A percentile compares a stretch with the other conserved stretches of the same genome.
Evolutionary conservation across 2,329 filamentous ascomycete genomes (phyloP).

Genomic region (Aureobasidium namibiae): DNA sequence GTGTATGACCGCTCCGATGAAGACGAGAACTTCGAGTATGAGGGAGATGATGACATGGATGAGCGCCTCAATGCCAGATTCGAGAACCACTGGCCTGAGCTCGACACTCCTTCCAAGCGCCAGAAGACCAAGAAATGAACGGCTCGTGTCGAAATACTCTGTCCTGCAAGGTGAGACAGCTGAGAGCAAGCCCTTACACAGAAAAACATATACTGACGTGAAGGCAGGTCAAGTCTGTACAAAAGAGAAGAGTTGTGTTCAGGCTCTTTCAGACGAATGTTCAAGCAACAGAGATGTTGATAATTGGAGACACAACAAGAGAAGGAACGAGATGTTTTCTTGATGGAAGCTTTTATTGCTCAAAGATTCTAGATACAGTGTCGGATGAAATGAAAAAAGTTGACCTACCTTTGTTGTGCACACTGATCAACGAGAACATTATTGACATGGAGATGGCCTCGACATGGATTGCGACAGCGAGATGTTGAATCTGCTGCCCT

Average conservation of each 20-base stretch:
- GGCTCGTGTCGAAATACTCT: background rate
- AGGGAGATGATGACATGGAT: background rate
- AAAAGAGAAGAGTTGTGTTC: background rate
- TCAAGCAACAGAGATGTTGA: background rate
- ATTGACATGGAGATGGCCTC: background rate
- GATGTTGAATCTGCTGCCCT: background rate
- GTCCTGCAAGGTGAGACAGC: background rate
- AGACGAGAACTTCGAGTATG: background rate
- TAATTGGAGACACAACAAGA: background rate
- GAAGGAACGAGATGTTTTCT: background rate
- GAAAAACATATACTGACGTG: background rate
- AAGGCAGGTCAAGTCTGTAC: background rate
- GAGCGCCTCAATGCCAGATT: background rate
- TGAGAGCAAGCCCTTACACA: background rate
- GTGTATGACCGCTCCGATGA: background rate
- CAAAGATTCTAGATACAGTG: background rate
- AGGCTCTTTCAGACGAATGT: background rate
- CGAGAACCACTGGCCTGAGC: background rate
- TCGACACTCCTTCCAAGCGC: background rate
- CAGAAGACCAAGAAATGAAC: background rate
- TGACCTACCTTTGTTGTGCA: background rate
- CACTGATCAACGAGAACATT: background rate
- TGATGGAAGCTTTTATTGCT: too few species aligned
- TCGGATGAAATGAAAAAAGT: background rate
- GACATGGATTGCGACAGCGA: background rate